A percentile compares a stretch with the other conserved stretches of the same genome.
phyloP scores from a whole-genome alignment of 352 stramenopile species.

The Phytopythium litorale region DNA sequence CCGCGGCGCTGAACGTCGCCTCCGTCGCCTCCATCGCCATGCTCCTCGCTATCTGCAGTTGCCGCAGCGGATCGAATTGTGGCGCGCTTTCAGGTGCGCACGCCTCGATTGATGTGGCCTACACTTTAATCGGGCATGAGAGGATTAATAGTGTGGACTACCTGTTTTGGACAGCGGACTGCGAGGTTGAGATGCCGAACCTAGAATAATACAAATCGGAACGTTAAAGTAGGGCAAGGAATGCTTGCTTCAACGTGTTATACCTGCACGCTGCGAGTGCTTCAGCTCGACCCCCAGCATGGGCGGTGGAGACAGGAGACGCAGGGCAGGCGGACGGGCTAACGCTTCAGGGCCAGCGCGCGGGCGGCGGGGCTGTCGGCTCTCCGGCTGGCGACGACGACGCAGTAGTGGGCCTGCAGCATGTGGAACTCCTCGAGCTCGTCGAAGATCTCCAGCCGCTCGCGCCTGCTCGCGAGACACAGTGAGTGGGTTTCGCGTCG shows the following conservation, averaged over 20 bases:
- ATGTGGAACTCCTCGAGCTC: constrained; percentile 92
- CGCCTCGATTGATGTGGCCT: background rate
- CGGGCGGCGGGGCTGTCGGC: constrained; percentile 20
- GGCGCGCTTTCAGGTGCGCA: background rate
- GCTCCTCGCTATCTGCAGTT: background rate
- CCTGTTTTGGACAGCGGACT: no score
- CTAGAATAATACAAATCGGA: no score
- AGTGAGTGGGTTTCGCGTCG: background rate
- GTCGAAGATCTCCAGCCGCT: constrained; percentile 90
- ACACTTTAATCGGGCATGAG: background rate
- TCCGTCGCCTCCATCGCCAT: constrained; percentile 4
- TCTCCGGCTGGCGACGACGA: constrained; percentile 75
- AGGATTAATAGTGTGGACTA: background rate
- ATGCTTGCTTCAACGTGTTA: background rate
- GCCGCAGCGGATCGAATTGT: background rate
- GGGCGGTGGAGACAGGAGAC: no score
- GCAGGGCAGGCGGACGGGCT: background rate
- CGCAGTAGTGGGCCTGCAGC: constrained; percentile 89
- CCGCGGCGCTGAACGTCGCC: constrained; percentile 66
- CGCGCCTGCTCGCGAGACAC: constrained; percentile 35
- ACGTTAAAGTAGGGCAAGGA: background rate
- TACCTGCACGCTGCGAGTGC: no score
- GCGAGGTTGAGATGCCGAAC: no score
- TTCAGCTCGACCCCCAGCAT: no score
- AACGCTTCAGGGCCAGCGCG: constrained; percentile 22